Percentiles rank a stretch among this genome's conserved stretches.
phyloP scores from a whole-genome alignment of 2,329 filamentous ascomycete genomes.

The Neospermospora avenae region DNA sequence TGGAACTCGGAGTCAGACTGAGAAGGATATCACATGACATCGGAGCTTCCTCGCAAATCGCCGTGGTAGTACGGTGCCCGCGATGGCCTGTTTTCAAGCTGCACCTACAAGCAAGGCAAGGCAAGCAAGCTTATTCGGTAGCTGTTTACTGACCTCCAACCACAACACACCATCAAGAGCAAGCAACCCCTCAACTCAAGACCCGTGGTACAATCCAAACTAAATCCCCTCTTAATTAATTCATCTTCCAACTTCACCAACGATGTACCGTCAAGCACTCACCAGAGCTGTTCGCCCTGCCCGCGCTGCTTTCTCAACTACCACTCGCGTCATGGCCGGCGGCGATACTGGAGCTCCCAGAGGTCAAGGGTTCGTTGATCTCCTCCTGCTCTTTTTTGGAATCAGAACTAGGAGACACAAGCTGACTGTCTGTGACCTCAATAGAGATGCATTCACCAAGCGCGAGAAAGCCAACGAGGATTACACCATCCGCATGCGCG shows the following conservation, averaged over 20 bases:
- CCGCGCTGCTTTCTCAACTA: conserved; percentile 52
- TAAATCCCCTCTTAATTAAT: conserved; percentile 15
- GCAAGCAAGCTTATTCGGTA: conserved; percentile 15
- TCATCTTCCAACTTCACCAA: conserved; percentile 28
- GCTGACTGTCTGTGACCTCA: conserved; percentile 18
- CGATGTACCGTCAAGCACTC: conserved; percentile 63
- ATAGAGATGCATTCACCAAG: conserved; percentile 86
- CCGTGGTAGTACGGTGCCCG: background rate
- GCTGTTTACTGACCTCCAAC: conserved; percentile 24
- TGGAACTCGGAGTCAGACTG: background rate
- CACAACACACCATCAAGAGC: conserved; percentile 24
- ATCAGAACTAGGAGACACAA: background rate
- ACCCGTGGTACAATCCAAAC: conserved; percentile 20
- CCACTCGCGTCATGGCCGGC: conserved; percentile 52
- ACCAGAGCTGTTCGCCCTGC: conserved; percentile 47
- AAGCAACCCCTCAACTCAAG: conserved; percentile 20
- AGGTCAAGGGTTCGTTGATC: conserved; percentile 22
- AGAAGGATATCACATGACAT: background rate
- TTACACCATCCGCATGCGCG: conserved; percentile 78
- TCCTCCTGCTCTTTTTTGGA: background rate
- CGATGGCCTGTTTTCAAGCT: conserved; percentile 8
- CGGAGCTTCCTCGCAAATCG: background rate
- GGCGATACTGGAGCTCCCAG: conserved; percentile 51
- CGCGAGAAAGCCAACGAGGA: conserved; percentile 87
- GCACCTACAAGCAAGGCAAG: conserved; percentile 1